These are phyloP conservation scores for Malania oleifera DNA, from an alignment of 164 flowering plant genomes.

Conservation along the genomic window DNA sequence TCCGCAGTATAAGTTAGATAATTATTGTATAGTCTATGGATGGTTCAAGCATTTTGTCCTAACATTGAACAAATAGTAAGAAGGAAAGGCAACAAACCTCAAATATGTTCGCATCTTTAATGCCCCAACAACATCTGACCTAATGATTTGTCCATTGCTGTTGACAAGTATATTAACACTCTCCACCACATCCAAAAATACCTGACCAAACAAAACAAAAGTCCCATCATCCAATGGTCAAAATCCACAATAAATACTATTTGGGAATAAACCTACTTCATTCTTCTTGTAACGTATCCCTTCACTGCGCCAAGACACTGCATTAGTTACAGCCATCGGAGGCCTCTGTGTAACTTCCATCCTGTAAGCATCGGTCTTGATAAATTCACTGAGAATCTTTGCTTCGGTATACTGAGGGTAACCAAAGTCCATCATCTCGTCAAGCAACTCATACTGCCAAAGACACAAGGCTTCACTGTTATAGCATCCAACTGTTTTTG, in stretches of 20 bases:
- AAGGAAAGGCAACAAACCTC: slow-evolving; percentile 40
- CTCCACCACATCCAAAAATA: slow-evolving; percentile 96
- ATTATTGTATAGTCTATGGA: not conserved
- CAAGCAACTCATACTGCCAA: slow-evolving; percentile 91
- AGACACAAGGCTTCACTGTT: slow-evolving; percentile 12
- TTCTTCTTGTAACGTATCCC: slow-evolving; percentile 96
- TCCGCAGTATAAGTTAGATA: too few species aligned
- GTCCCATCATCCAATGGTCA: not conserved
- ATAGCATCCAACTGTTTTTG: not conserved
- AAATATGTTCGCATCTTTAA: slow-evolving; percentile 96
- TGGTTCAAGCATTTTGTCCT: not conserved
- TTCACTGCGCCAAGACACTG: slow-evolving; percentile 99
- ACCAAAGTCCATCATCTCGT: slow-evolving; percentile 99
- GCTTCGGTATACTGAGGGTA: slow-evolving; percentile 99
- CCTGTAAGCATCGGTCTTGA: slow-evolving; percentile 98
- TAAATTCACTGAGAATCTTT: slow-evolving; percentile 92
- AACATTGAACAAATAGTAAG: not conserved
- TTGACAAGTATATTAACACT: slow-evolving; percentile 97
- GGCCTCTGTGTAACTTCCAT: slow-evolving; percentile 98
- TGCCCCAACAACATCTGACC: slow-evolving; percentile 98
- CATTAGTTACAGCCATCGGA: slow-evolving; percentile 99
- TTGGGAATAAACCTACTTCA: slow-evolving; percentile 45
- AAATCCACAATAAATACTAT: not conserved
- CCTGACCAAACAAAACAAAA: slow-evolving; percentile 37
- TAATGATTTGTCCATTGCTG: slow-evolving; percentile 92